Conservation (phyloP, 2,329 filamentous ascomycete genomes). For the Dactylellina sp. region DNA sequence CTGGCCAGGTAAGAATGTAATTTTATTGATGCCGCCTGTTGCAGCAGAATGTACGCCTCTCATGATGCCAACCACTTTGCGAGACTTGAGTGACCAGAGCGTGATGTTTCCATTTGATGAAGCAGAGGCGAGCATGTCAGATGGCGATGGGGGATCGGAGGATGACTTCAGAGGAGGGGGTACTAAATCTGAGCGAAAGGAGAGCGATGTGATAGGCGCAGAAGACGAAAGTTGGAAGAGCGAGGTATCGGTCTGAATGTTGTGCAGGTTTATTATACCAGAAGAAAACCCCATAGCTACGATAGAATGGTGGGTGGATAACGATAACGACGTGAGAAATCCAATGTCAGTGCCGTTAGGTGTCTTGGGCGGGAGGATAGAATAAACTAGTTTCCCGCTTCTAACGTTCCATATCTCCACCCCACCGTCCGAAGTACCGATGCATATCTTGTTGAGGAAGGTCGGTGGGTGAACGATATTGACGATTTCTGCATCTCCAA, state of each 20-base stretch:
- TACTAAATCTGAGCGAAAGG: conserved; percentile 81
- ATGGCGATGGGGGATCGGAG: conserved; percentile 46
- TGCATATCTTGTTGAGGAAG: conserved; percentile 94
- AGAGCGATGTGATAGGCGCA: conserved; percentile 76
- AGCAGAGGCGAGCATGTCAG: conserved; percentile 85
- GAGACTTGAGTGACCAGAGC: conserved; percentile 94
- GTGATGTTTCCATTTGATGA: conserved; percentile 85
- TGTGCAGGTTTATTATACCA: conserved; percentile 81
- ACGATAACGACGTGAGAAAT: conserved; percentile 88
- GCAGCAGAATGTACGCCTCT: conserved; percentile 88
- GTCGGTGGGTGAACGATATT: conserved; percentile 64
- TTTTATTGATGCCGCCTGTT: conserved; percentile 81
- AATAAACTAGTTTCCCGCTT: conserved; percentile 90
- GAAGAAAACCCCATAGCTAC: conserved; percentile 88
- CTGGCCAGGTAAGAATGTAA: conserved; percentile 90
- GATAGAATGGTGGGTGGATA: conserved; percentile 83
- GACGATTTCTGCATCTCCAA: conserved; percentile 57
- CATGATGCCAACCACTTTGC: conserved; percentile 85
- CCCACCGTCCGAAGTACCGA: conserved; percentile 85
- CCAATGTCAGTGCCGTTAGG: conserved; percentile 67
- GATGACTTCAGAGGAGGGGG: conserved; percentile 49
- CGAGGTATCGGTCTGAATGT: conserved; percentile 81
- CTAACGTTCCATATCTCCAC: conserved; percentile 98
- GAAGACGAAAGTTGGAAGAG: conserved; percentile 73
- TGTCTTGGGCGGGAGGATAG: conserved; percentile 79